These are phyloP conservation scores for Pseudogymnoascus sp. DNA, from an alignment of 2,329 filamentous ascomycete genomes.

Conservation along the genomic window DNA sequence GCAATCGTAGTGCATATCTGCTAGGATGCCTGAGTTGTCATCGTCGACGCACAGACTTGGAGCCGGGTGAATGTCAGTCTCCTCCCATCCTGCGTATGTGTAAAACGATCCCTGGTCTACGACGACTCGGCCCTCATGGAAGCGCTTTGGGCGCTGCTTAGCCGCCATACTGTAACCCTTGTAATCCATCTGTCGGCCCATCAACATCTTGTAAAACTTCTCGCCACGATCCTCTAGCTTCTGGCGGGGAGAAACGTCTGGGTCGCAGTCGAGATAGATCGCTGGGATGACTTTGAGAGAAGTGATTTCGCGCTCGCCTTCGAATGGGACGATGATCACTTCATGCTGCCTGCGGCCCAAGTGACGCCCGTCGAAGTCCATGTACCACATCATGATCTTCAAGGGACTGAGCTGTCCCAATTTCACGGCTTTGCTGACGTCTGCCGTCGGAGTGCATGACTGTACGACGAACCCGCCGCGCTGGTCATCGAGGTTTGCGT, in stretches of 20 bases:
- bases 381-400: constrained; percentile 23
- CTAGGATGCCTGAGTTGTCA: constrained; percentile 17
- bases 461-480: constrained; percentile 18
- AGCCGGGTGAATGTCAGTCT: constrained; percentile 16
- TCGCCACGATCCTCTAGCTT: constrained; percentile 19
- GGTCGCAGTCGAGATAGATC: constrained; percentile 15
- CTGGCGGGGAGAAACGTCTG: constrained; percentile 11
- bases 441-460: not conserved
- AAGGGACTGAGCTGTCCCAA: constrained; percentile 17
- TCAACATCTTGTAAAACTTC: constrained; percentile 20
- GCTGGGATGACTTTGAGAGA: constrained; percentile 24
- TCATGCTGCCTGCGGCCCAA: constrained; percentile 20
- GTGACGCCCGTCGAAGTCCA: constrained; percentile 25
- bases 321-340: constrained; percentile 23
- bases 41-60: constrained; percentile 18
- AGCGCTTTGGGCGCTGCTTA: constrained; percentile 19
- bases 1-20: constrained; percentile 19
- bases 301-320: constrained; percentile 24
- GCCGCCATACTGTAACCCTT: constrained; percentile 19
- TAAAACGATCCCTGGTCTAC: constrained; percentile 19
- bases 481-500: constrained; percentile 17
- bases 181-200: constrained; percentile 21
- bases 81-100: constrained; percentile 19
- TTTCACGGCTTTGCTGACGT: constrained; percentile 9
- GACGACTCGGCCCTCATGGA: constrained; percentile 18